Percentiles rank a stretch among this genome's conserved stretches.
Evolutionary conservation across 2,329 filamentous ascomycete genomes (phyloP).

Genomic region (Sclerotinia subarctica): DNA sequence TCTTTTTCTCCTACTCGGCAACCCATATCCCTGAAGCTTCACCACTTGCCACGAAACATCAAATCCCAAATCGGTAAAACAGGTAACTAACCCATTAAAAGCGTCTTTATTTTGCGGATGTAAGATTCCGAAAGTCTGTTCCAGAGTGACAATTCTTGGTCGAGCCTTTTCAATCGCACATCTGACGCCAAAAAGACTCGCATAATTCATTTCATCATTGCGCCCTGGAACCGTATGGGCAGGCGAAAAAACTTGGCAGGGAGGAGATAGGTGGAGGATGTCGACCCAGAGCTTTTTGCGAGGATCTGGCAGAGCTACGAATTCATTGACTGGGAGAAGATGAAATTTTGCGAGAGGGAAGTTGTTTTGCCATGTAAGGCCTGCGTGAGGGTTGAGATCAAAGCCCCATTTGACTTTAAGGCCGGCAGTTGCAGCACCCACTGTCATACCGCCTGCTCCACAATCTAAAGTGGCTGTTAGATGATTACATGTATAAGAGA

Average conservation of each 20-base stretch:
- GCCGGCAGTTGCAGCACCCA: slow-evolving; percentile 58
- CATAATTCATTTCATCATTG: slow-evolving; percentile 66
- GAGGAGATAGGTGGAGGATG: slow-evolving; percentile 70
- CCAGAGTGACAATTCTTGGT: slow-evolving; percentile 69
- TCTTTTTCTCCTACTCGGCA: slow-evolving; percentile 36
- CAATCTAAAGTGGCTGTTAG: slow-evolving; percentile 43
- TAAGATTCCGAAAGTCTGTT: slow-evolving; percentile 68
- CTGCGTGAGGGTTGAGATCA: slow-evolving; percentile 49
- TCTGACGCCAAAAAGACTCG: slow-evolving; percentile 50
- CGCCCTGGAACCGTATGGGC: slow-evolving; percentile 59
- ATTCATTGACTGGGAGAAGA: slow-evolving; percentile 46
- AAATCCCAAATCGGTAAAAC: slow-evolving; percentile 63
- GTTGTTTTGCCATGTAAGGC: slow-evolving; percentile 24
- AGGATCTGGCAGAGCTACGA: slow-evolving; percentile 40
- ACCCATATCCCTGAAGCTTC: slow-evolving; percentile 44
- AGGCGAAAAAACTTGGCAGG: slow-evolving; percentile 72
- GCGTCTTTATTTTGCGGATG: slow-evolving; percentile 32
- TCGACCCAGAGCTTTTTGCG: slow-evolving; percentile 48
- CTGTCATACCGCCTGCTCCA: slow-evolving; percentile 67
- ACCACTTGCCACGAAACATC: slow-evolving; percentile 66
- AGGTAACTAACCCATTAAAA: slow-evolving; percentile 49
- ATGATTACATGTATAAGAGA: neutral
- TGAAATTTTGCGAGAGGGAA: slow-evolving; percentile 29
- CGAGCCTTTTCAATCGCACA: slow-evolving; percentile 54
- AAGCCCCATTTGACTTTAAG: slow-evolving; percentile 58